A percentile compares a stretch with the other conserved stretches of the same genome.
phyloP scores from a whole-genome alignment of 75 land plant species.

The Cupressus sempervirens region DNA sequence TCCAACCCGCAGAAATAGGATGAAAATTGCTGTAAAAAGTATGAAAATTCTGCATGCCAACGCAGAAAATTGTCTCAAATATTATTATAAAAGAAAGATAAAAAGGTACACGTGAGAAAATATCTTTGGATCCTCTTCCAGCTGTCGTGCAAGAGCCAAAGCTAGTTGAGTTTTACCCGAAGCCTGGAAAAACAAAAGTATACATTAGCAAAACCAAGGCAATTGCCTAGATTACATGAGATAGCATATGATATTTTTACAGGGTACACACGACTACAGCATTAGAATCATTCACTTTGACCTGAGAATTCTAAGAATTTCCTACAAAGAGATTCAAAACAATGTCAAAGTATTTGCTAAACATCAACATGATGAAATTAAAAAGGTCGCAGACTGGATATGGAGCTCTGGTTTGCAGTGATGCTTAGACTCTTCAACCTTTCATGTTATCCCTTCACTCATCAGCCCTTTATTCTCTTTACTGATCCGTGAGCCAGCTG shows the following conservation, averaged over 20 bases:
- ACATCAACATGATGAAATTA: neutral
- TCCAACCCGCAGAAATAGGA: neutral
- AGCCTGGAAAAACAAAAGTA: conserved; percentile 47
- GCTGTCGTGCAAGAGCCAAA: conserved; percentile 67
- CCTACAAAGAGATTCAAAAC: neutral
- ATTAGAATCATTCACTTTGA: neutral
- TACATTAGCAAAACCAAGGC: neutral
- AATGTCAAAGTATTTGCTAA: neutral
- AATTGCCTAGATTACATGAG: neutral
- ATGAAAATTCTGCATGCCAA: neutral
- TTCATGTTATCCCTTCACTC: neutral
- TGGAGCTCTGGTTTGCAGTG: neutral
- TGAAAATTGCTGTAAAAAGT: neutral
- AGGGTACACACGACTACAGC: neutral
- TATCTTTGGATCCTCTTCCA: conserved; percentile 50
- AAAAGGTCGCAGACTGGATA: neutral
- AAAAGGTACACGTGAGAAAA: conserved; percentile 72
- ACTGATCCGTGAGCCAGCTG: neutral
- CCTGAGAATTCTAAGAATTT: neutral
- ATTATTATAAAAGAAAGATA: neutral
- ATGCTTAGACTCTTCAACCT: neutral
- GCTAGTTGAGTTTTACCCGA: conserved; percentile 83
- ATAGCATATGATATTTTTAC: neutral
- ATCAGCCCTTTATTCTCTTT: neutral
- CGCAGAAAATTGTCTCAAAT: neutral